Conservation (phyloP, 2,329 filamentous ascomycete genomes). For the Penicillium sclerotiorum region DNA sequence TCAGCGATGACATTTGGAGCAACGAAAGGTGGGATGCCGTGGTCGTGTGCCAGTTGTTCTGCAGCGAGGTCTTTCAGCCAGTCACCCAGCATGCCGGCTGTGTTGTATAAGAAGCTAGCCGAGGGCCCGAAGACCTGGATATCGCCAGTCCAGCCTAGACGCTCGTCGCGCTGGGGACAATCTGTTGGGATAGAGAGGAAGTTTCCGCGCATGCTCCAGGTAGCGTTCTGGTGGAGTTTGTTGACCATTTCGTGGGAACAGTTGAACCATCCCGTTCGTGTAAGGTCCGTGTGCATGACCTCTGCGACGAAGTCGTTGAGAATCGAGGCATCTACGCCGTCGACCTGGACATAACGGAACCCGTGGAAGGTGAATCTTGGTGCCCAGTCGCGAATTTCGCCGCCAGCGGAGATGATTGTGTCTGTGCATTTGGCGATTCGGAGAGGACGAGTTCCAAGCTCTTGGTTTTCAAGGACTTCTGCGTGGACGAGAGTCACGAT, state of each 20-base stretch:
- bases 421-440: constrained; percentile 49
- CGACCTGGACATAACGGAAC: constrained; percentile 56
- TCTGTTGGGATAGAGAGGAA: constrained; percentile 62
- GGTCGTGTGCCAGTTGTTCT: constrained; percentile 29
- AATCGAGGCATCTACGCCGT: constrained; percentile 18
- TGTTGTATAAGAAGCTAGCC: constrained; percentile 54
- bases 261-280: constrained; percentile 52
- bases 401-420: constrained; percentile 37
- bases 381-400: constrained; percentile 40
- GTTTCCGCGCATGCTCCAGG: constrained; percentile 62
- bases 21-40: constrained; percentile 4
- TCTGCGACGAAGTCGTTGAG: constrained; percentile 37
- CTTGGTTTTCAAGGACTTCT: constrained; percentile 57
- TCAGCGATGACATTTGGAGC: constrained; percentile 5
- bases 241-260: constrained; percentile 58
- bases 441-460: constrained; percentile 48
- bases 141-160: constrained; percentile 58
- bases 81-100: constrained; percentile 51
- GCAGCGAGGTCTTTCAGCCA: constrained; percentile 54
- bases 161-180: constrained; percentile 59
- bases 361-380: constrained; percentile 58
- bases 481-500: constrained; percentile 50
- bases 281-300: constrained; percentile 58
- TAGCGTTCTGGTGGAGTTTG: constrained; percentile 57
- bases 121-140: constrained; percentile 49